Evolutionary conservation across 345 rosid genomes (phyloP).

Genomic region (Populus alba): DNA sequence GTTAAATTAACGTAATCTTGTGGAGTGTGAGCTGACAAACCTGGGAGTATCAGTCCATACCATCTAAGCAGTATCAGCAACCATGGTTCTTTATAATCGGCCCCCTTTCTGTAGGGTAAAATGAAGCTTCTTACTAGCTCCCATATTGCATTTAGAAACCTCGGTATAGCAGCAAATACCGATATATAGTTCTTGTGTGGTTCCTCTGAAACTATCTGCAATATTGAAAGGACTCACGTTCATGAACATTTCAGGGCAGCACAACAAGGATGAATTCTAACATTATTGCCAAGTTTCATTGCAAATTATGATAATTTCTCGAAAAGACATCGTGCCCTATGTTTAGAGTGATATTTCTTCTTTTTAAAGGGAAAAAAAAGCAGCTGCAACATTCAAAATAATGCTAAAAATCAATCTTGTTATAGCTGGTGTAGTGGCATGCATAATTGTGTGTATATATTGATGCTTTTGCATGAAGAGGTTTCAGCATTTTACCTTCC

Average conservation of each 20-base stretch:
- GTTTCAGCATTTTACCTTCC: constrained; percentile 35
- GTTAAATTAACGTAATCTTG: constrained; percentile 14
- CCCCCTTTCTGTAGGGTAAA: neutral
- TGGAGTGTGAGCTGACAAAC: constrained; percentile 7
- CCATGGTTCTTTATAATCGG: constrained; percentile 6
- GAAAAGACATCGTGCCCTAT: no score
- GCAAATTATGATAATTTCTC: no score
- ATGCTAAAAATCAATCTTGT: no score
- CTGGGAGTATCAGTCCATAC: constrained; percentile 12
- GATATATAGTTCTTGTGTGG: constrained; percentile 11
- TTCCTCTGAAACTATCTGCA: constrained; percentile 12
- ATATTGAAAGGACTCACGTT: neutral
- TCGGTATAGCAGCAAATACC: neutral
- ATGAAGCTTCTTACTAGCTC: constrained; percentile 14
- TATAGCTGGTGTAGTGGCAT: no score
- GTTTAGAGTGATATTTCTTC: no score
- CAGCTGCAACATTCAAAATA: no score
- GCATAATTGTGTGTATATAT: no score
- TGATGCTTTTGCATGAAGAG: no score
- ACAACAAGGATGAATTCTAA: no score
- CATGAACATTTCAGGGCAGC: neutral
- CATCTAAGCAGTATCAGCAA: constrained; percentile 2
- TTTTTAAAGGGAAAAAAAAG: no score
- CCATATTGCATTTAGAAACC: constrained; percentile 8
- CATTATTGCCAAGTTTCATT: no score